Evolutionary conservation across 768 basidiomycete species (phyloP), one percentile per base, ranked within the genome.

Genomic region (Tricholoma sp.): DNA sequence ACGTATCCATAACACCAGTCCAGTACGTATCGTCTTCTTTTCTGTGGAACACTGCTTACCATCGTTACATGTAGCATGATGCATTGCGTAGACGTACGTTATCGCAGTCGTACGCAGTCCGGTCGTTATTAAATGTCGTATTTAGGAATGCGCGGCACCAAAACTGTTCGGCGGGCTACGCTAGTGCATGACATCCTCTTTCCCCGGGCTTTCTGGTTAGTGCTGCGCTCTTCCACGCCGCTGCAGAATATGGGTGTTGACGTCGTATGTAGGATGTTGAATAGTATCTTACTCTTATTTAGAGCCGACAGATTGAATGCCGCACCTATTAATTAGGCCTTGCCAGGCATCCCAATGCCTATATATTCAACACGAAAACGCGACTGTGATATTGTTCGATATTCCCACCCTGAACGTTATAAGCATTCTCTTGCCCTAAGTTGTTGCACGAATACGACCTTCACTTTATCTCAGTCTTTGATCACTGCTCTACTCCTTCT

Each of bases 21-120:
- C 91, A 89, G 88, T 91, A 70, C 64, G 87, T 82, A 35, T 21
- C 32, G 27, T 43, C 22, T 55, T 57, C 56, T 50, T 47, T 31
- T 19, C 53, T 32, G 31, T 16, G 37, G 46, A 56, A 8, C 9
- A 10, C 56, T 46, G 19, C 16, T 24, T 31, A 32, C 37, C 52
- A 62, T 47, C 66, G 5, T 45, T 55, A 2, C 56, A 0, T 27
- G 19, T 31, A 91, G 87, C 74, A 82, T 92, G 85, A 94, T 94
- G 91, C 94, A 94, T 77, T 94, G 91, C 66, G 89, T 86, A 55
- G 91, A 94, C 63, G 91, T 92, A 75, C 57, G 88, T 77, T 43
- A 10, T 58, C 49, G n/a, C n/a, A n/a, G 24, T 55, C 12, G 35
- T 2, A 34, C 5, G 29, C 50, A 72, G 78, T 74, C 77, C 63